Evolutionary conservation across 2,329 filamentous ascomycete species (phyloP), one percentile per base, ranked within the genome.

Genomic region (Dryadomyces quercivorus): DNA sequence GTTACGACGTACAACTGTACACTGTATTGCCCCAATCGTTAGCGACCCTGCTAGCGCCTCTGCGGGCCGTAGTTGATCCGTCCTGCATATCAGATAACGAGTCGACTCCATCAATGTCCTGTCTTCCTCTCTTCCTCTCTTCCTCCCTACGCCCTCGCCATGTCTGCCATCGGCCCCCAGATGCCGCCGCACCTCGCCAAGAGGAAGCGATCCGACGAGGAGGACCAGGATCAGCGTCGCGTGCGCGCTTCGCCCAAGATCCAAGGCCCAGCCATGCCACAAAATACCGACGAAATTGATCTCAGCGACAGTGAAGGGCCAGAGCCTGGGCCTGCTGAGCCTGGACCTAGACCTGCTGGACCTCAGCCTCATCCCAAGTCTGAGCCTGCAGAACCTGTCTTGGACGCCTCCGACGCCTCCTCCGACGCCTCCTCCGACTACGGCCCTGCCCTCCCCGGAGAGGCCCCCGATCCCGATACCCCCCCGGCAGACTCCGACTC

Each of bases 141-240:
- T n/a, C n/a, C n/a, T n/a, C 15, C 5, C 10, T 40, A 8, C 3
- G 36, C 36, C 36, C 3, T 40, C 36, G 9, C 34, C 69, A 88
- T 88, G 84, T 72, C 82, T 51, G 81, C 80, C 38, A 82, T 88
- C 63, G 85, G 86, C 5, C 86, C 87, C 15, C 74, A 82, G 57
- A 67, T 90, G 22, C 86, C 87, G 13, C 76, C 85, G 5, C 81
- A 86, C 58, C 75, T 85, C 45, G 64, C 78, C 38, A 84, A 84
- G 66, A 76, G 81, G 62, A 84, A 83, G 63, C 78, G 78, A 62
- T 75, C 72, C 5, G 61, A 60, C 18, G 59, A 68, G 52, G 64
- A 38, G 42, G 42, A 49, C 21, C 26, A 50, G 3, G 16, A 21
- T 0, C 6, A 13, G 31, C 43, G 43, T 13, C 51, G 43, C 20